Base-by-base conservation (phyloP, 371 early-diverging fungal species). In the Mucor plumbeus region DNA sequence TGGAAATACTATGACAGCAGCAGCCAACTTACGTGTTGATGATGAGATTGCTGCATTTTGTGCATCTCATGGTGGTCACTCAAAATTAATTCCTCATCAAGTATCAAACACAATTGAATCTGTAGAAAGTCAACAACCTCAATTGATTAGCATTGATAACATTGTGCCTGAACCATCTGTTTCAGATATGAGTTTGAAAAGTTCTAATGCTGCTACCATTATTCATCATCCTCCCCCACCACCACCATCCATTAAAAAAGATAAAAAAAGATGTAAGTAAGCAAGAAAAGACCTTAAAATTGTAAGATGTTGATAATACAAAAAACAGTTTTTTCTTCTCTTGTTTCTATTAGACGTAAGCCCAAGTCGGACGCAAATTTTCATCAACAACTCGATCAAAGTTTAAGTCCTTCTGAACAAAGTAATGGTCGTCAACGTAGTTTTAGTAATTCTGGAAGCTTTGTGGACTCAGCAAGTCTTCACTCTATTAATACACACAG, bases 321-420 rank as follows among this genome's bases (percentile, higher is more conserved):
- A 26, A 3, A 26, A 26, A 8, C 64, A 76, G 76, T 77, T 41
- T 61, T 81, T n/a, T 73, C 73, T 1, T 59, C 74, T 3, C 36
- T 76, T 36, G 68, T 75, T 5, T 75, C 78, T 26, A 78, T 81
- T 15, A 69, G 81, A 62, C 81, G 81, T 44, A 78, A 78, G 40
- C 68, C 78, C 7, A 71, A 69, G 36, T 53, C 58, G n/a, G 63
- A 61, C 26, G 17, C 15, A 5, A 56, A 57, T n/a, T 44, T 50
- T 13, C 41, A 64, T 21, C 43, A 43, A n/a, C 62, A 62, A 14
- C 43, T 57, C 5, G 35, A 63, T 38, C 50, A 53, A 14, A 61
- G 56, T 8, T 35, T 57, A 4, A 63, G 59, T 59, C 40, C 11
- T 6, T 34, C 34, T 35, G 38, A 9, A 26, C 41, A 19, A 40